A percentile compares a stretch with the other conserved stretches of the same genome.
Conservation (phyloP, 164 flowering plant species). For the Stephania yunnanensis region DNA sequence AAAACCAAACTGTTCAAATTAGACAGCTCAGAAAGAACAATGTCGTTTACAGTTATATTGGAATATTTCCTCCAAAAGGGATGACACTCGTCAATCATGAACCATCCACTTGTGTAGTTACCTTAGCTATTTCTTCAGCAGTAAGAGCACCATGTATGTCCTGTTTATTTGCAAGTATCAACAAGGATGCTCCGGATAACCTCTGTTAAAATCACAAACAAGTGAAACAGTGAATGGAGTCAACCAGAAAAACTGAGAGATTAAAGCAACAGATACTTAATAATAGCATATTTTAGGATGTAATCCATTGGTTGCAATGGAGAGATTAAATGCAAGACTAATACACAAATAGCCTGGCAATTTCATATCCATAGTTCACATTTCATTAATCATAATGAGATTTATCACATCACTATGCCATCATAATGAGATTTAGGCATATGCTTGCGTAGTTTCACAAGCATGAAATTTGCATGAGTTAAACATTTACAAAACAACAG, state of each 20-base stretch:
- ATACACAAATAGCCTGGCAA: neutral
- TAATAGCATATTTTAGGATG: neutral
- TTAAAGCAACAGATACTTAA: neutral
- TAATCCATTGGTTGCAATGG: neutral
- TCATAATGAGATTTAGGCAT: neutral
- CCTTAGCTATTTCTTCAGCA: slow-evolving; percentile 86
- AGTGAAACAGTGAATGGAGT: slow-evolving; percentile 5
- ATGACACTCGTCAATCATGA: slow-evolving; percentile 6
- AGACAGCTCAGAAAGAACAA: neutral
- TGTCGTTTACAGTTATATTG: neutral
- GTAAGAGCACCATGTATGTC: slow-evolving; percentile 91
- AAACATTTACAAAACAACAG: neutral
- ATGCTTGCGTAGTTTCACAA: neutral
- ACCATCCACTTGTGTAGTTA: slow-evolving; percentile 23
- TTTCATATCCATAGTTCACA: too few relatives aligned
- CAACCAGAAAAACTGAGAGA: neutral
- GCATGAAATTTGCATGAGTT: neutral
- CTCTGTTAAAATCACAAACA: slow-evolving; percentile 47
- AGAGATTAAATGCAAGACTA: neutral
- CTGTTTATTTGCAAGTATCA: slow-evolving; percentile 94
- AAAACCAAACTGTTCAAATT: neutral
- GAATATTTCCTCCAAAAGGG: neutral
- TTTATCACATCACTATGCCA: too few relatives aligned
- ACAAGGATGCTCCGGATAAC: slow-evolving; percentile 84
- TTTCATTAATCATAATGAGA: neutral